A percentile compares a stretch with the other conserved stretches of the same genome.
These are phyloP conservation scores for Ceratobasidium sp. DNA, from an alignment of 1,284 basidiomycete species.

Conservation along the genomic window DNA sequence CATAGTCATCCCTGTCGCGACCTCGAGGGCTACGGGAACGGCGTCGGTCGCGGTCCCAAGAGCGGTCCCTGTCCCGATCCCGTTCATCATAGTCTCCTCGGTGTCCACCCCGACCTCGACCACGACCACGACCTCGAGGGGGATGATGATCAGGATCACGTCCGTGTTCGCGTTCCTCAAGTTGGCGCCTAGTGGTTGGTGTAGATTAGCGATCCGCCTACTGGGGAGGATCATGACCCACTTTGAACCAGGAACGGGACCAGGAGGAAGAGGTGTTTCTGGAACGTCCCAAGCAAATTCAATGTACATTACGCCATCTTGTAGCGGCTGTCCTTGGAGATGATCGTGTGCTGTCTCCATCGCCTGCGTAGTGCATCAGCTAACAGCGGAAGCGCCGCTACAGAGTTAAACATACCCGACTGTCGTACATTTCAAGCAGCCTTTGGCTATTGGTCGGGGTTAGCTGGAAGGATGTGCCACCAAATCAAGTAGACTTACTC, in stretches of 20 bases:
- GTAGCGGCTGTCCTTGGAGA: constrained; percentile 75
- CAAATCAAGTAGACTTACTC: constrained; percentile 62
- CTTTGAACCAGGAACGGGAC: constrained; percentile 51
- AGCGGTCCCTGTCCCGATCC: constrained; percentile 31
- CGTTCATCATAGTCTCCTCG: constrained; percentile 32
- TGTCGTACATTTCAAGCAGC: constrained; percentile 89
- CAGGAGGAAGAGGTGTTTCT: constrained; percentile 51
- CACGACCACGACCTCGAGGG: constrained; percentile 51
- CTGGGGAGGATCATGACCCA: constrained; percentile 46
- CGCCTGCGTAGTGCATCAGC: constrained; percentile 56
- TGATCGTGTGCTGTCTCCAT: constrained; percentile 81
- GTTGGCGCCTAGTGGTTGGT: constrained; percentile 13
- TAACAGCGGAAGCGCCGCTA: not conserved
- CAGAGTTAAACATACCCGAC: constrained; percentile 61
- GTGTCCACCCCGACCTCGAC: constrained; percentile 48
- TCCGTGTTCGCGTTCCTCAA: constrained; percentile 43
- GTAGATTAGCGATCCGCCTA: constrained; percentile 20
- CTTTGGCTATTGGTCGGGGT: constrained; percentile 64
- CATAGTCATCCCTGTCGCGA: constrained; percentile 24
- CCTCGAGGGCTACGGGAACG: constrained; percentile 34
- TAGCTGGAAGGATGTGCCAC: not conserved
- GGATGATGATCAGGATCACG: constrained; percentile 61
- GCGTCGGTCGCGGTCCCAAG: constrained; percentile 32
- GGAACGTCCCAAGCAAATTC: constrained; percentile 84
- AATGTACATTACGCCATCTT: constrained; percentile 88